A percentile compares a stretch with the other conserved stretches of the same genome.
Conservation (phyloP, 2,329 filamentous ascomycete species). For the Fusarium sacchari region DNA sequence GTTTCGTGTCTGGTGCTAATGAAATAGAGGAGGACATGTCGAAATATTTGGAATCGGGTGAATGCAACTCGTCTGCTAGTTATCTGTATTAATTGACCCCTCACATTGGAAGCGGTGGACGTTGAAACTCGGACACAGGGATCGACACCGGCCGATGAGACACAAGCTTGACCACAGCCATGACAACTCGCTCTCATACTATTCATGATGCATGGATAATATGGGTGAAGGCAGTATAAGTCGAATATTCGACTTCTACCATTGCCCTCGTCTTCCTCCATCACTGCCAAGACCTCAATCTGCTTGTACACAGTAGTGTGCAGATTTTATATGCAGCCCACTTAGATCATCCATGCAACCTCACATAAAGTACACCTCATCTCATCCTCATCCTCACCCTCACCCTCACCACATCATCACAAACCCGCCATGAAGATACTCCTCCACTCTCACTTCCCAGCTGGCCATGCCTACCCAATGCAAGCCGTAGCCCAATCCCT, state of each 20-base stretch:
- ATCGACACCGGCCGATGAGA: not conserved
- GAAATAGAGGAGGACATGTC: not conserved
- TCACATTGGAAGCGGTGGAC: not conserved
- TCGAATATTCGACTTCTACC: not conserved
- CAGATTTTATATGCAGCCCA: not conserved
- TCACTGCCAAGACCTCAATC: not conserved
- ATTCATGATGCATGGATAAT: accelerated
- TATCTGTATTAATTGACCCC: not conserved
- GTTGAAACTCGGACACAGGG: not conserved
- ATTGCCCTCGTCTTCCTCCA: not conserved
- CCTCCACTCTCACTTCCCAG: slow-evolving; percentile 53
- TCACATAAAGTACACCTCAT: not conserved
- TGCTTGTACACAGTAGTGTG: not conserved
- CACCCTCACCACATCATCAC: not conserved
- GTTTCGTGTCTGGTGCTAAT: accelerated
- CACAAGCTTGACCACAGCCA: not conserved
- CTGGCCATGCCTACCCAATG: slow-evolving; percentile 53
- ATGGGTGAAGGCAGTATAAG: not conserved
- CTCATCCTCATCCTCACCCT: not conserved
- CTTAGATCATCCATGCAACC: not conserved
- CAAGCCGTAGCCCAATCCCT: slow-evolving; percentile 52
- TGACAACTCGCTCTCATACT: not conserved
- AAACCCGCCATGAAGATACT: slow-evolving; percentile 49
- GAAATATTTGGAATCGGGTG: not conserved
- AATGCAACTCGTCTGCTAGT: not conserved